Conservation (phyloP, 1,284 basidiomycete genomes). For the Pisolithus thermaeus region DNA sequence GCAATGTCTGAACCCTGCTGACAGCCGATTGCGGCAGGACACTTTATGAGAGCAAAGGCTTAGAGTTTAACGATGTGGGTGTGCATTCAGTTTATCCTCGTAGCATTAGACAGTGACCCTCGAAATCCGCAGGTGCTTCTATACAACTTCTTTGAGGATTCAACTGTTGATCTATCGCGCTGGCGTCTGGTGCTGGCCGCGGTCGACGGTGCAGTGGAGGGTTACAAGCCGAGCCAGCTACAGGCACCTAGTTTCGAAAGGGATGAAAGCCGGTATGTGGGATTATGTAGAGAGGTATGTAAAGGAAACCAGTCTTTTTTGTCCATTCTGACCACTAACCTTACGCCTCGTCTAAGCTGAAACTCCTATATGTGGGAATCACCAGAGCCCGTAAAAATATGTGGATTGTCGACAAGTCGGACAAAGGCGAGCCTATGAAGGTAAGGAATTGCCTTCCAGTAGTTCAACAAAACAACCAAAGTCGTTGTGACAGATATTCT, state of each 20-base stretch:
- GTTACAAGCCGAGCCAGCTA: slow-evolving; percentile 9
- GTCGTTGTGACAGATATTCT: slow-evolving; percentile 36
- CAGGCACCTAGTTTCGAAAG: slow-evolving; percentile 42
- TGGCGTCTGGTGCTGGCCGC: slow-evolving; percentile 60
- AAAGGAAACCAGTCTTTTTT: neutral
- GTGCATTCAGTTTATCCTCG: slow-evolving; percentile 6
- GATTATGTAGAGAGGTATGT: slow-evolving; percentile 54
- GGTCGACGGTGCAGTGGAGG: slow-evolving; percentile 20
- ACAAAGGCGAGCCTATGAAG: slow-evolving; percentile 51
- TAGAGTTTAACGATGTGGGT: slow-evolving; percentile 65
- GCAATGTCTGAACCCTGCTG: neutral
- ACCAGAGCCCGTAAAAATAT: slow-evolving; percentile 63
- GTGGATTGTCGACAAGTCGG: slow-evolving; percentile 61
- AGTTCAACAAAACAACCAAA: neutral
- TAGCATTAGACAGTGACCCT: neutral
- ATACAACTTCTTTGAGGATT: slow-evolving; percentile 69
- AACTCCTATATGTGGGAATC: slow-evolving; percentile 64
- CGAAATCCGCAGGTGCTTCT: slow-evolving; percentile 50
- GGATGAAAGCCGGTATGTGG: slow-evolving; percentile 47
- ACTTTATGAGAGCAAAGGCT: slow-evolving; percentile 66
- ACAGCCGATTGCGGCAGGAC: slow-evolving; percentile 39
- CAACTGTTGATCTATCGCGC: slow-evolving; percentile 39
- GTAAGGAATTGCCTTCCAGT: slow-evolving; percentile 26
- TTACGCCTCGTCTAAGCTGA: slow-evolving; percentile 37
- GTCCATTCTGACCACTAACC: neutral